phyloP scores from a whole-genome alignment of 2,329 filamentous ascomycete species.

The Atkinsonella texensis region DNA sequence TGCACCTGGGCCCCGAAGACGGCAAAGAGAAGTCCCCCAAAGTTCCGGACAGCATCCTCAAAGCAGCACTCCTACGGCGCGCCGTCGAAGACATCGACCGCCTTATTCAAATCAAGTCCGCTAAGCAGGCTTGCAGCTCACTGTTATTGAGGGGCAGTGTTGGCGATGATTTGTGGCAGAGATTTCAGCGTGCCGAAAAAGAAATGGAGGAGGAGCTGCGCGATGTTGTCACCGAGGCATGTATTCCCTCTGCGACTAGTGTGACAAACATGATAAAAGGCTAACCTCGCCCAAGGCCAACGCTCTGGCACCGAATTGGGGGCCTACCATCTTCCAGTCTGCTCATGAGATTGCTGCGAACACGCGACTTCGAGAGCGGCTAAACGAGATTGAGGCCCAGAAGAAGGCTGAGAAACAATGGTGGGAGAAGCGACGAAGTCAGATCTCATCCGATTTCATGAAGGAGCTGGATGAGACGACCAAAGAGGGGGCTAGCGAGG shows the following conservation, averaged over 20 bases:
- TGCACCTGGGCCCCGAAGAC: conserved; percentile 59
- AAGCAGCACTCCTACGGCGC: conserved; percentile 77
- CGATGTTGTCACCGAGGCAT: conserved; percentile 85
- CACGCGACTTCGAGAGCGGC: conserved; percentile 57
- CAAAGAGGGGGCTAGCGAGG: conserved; percentile 21
- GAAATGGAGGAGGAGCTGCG: conserved; percentile 94
- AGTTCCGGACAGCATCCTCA: conserved; percentile 74
- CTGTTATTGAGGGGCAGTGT: conserved; percentile 84
- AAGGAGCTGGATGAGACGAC: conserved; percentile 63
- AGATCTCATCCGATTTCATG: conserved; percentile 67
- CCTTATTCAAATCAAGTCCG: conserved; percentile 75
- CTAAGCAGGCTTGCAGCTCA: conserved; percentile 76
- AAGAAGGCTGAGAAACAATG: conserved; percentile 67
- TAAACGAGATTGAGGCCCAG: conserved; percentile 64
- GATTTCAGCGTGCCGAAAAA: conserved; percentile 84
- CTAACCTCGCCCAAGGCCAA: conserved; percentile 55
- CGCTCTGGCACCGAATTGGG: conserved; percentile 79
- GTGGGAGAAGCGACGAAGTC: conserved; percentile 77
- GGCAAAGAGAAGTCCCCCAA: conserved; percentile 53
- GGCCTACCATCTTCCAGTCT: conserved; percentile 89
- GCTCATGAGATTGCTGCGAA: conserved; percentile 94
- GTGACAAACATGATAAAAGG: not conserved
- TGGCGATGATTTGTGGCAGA: conserved; percentile 90
- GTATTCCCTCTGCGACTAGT: conserved; percentile 11
- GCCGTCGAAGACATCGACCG: conserved; percentile 89